These are phyloP conservation scores for Chalciporus piperatoides DNA, from an alignment of 1,284 basidiomycete genomes.

Conservation along the genomic window DNA sequence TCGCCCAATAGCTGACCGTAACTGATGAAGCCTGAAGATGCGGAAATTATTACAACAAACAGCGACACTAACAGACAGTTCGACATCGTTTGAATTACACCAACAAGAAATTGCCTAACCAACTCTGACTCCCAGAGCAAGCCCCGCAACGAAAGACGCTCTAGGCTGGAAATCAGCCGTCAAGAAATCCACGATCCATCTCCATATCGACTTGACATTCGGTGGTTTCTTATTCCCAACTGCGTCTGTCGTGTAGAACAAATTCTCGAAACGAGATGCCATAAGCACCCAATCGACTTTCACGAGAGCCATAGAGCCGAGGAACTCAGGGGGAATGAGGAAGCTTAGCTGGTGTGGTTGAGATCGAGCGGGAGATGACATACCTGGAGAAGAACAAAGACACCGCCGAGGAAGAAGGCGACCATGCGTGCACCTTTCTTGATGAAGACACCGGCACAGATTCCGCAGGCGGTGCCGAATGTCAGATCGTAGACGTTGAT, in stretches of 20 bases:
- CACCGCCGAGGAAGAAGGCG: slow-evolving; percentile 82
- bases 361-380: slow-evolving; percentile 16
- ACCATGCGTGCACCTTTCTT: slow-evolving; percentile 87
- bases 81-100: not conserved
- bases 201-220: slow-evolving; percentile 63
- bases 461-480: slow-evolving; percentile 83
- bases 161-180: slow-evolving; percentile 90
- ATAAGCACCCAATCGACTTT: slow-evolving; percentile 76
- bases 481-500: slow-evolving; percentile 80
- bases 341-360: slow-evolving; percentile 2
- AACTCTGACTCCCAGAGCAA: slow-evolving; percentile 64
- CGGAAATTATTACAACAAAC: not conserved
- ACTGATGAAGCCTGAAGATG: too few relatives aligned
- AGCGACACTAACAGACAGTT: not conserved
- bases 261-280: slow-evolving; percentile 64
- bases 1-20: too few relatives aligned
- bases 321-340: slow-evolving; percentile 52
- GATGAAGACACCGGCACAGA: slow-evolving; percentile 90
- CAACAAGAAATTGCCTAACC: slow-evolving; percentile 36
- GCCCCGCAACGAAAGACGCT: slow-evolving; percentile 71
- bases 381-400: slow-evolving; percentile 87
- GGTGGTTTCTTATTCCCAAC: slow-evolving; percentile 53
- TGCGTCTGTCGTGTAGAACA: slow-evolving; percentile 64
- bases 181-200: slow-evolving; percentile 78
- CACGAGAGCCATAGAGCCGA: slow-evolving; percentile 66